These are phyloP conservation scores for Durusdinium trenchii DNA, from an alignment of 73 alveolate genomes.

Conservation along the genomic window DNA sequence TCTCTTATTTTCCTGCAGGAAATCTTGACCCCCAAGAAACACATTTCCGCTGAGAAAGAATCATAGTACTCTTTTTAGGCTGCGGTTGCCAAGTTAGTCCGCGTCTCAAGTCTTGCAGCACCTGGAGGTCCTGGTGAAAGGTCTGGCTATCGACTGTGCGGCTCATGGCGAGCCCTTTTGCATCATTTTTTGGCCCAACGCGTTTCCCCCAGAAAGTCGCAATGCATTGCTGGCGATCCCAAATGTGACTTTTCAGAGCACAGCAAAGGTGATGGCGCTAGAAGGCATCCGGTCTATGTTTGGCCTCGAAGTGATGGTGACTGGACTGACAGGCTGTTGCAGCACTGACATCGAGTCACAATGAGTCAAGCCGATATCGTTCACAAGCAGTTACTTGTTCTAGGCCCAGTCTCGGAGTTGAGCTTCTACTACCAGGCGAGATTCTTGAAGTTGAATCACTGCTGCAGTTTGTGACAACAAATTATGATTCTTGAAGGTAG, in stretches of 20 bases:
- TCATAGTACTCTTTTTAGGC: too few species aligned
- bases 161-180: constrained; percentile 89
- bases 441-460: not conserved
- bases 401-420: constrained; percentile 57
- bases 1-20: too few species aligned
- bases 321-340: constrained; percentile 57
- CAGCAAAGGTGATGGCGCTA: not conserved
- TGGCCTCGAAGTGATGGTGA: constrained; percentile 35
- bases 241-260: too few species aligned
- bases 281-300: constrained; percentile 20
- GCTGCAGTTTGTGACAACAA: not conserved
- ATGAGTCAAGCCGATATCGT: not conserved
- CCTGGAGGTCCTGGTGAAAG: constrained; percentile 55
- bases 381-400: not conserved
- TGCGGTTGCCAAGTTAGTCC: not conserved
- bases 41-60: too few species aligned
- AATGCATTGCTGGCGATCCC: too few species aligned
- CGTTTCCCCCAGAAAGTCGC: not conserved
- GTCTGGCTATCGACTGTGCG: constrained; percentile 70
- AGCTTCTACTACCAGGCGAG: constrained; percentile 54
- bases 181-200: constrained; percentile 73
- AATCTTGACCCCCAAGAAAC: too few species aligned
- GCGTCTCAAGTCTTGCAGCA: not conserved
- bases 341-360: not conserved
- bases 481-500: constrained; percentile 14